Base-by-base conservation (phyloP, 140 eudicot species). In the Stevia rebaudiana region DNA sequence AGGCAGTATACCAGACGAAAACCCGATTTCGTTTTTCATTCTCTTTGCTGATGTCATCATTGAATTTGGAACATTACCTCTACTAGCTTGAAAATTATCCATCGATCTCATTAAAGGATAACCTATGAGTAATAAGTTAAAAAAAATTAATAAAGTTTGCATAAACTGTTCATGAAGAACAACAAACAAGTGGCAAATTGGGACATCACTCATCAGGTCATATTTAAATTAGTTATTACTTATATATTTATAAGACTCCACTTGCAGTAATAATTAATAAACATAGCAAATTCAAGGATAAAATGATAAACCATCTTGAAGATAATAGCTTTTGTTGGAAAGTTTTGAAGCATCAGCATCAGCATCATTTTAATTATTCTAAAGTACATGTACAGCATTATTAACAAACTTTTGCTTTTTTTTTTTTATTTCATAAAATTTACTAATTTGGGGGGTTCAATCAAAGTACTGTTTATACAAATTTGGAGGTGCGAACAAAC, bases 61-160 rank as follows among this genome's bases (percentile, higher is more conserved):
- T 11, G 78, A 73, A 72, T 75, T 84, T 55, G 69, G 68, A 62
- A 69, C 74, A 54, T 33, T 57, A 3, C 73, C 28, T 16, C 75
- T 75, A 56, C 84, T 74, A 16, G 65, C 71, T 77, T 80, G 78
- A 54, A 40, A 78, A 68, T 72, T 68, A 31, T 79, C 85, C 78
- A 67, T 68, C 42, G 87, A 81, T 72, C 85, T 77, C 88, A 83
- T 72, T 47, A 65, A 44, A 52, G 85, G 56, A 52, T 73, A 86
- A 17, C 85, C 92, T 81, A 83, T 65, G 55, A 31, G 77, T 8
- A 39, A 68, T 12, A 33, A 23, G 64, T 63, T 70, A 24, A 28
- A 62, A 59, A 59, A 36, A 18, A 57, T 39, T 33, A 54, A 64
- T 57, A 70, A 60, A 59, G 44, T 52, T 41, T 6, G 36, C 25